Evolutionary conservation across 192 early-diverging fungal species (phyloP).

Genomic region (Coemansia sp.): DNA sequence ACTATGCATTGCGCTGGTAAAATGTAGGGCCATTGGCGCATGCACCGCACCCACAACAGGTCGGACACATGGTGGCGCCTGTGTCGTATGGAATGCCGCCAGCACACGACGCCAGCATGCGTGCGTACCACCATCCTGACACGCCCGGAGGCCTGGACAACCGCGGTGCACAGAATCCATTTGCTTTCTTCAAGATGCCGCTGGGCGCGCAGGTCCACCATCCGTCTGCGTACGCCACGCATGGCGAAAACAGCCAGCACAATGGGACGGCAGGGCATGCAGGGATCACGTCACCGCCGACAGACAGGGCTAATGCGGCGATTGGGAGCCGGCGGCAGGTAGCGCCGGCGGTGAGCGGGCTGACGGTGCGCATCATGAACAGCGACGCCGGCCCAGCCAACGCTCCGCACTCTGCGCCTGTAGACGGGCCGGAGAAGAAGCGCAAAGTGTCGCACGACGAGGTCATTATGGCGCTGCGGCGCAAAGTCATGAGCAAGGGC

Average conservation of each 20-base stretch:
- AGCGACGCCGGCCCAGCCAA: slow-evolving; percentile 9
- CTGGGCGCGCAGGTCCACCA: slow-evolving; percentile 44
- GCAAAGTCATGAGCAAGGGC: slow-evolving; percentile 50
- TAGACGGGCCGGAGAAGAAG: slow-evolving; percentile 43
- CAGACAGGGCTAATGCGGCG: slow-evolving; percentile 3
- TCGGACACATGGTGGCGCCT: slow-evolving; percentile 5
- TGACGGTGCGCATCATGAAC: slow-evolving; percentile 35
- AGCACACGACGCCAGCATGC: slow-evolving; percentile 14
- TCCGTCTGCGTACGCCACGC: slow-evolving; percentile 38
- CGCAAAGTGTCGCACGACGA: slow-evolving; percentile 53
- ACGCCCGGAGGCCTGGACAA: slow-evolving; percentile 48
- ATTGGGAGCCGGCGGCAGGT: slow-evolving; percentile 24
- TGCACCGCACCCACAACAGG: slow-evolving; percentile 11
- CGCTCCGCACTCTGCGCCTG: slow-evolving; percentile 46
- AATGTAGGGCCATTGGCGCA: slow-evolving; percentile 11
- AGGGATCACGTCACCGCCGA: slow-evolving; percentile 9
- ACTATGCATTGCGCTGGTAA: background rate
- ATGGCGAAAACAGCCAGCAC: slow-evolving; percentile 10
- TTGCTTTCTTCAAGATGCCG: slow-evolving; percentile 53
- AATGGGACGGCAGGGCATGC: background rate
- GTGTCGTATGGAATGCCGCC: slow-evolving; percentile 16
- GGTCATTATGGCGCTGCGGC: slow-evolving; percentile 52
- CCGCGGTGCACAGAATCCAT: slow-evolving; percentile 31
- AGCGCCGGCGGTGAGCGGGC: slow-evolving; percentile 40
- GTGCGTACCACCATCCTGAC: slow-evolving; percentile 53